These are phyloP conservation scores for Rubia balearica DNA, from an alignment of 305 asterid species.

Conservation along the genomic window DNA sequence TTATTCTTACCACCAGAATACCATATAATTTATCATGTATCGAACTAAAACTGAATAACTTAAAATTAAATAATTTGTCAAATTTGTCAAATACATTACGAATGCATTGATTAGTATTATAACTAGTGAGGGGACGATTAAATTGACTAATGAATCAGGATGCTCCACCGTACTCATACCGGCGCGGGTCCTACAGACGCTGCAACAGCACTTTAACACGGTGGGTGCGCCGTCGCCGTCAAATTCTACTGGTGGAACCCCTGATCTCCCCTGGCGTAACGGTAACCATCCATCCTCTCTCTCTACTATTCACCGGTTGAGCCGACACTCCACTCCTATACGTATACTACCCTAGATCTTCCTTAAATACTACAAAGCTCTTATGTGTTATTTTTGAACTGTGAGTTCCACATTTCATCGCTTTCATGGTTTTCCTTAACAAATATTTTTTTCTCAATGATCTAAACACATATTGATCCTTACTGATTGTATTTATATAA, in stretches of 20 bases:
- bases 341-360: background rate
- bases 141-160: constrained; percentile 22
- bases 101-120: background rate
- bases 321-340: background rate
- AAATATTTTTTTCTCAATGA: too few relatives aligned
- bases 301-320: background rate
- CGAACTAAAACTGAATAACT: too few relatives aligned
- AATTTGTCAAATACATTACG: too few relatives aligned
- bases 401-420: too few relatives aligned
- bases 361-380: background rate
- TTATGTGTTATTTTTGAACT: too few relatives aligned
- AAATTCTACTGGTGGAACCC: constrained; percentile 12
- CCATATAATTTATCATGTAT: too few relatives aligned
- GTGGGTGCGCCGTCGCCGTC: constrained; percentile 32
- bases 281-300: constrained; percentile 19
- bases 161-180: constrained; percentile 70
- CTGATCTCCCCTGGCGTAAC: constrained; percentile 16
- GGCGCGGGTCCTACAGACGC: constrained; percentile 55
- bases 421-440: too few relatives aligned
- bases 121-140: background rate
- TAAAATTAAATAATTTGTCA: too few relatives aligned
- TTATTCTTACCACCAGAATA: too few relatives aligned
- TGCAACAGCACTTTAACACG: constrained; percentile 43
- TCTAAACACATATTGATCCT: too few relatives aligned
- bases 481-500: too few relatives aligned